A percentile compares a stretch with the other conserved stretches of the same genome.
Evolutionary conservation across 1,284 basidiomycete genomes (phyloP).

Genomic region (Heterobasidion parviporum): DNA sequence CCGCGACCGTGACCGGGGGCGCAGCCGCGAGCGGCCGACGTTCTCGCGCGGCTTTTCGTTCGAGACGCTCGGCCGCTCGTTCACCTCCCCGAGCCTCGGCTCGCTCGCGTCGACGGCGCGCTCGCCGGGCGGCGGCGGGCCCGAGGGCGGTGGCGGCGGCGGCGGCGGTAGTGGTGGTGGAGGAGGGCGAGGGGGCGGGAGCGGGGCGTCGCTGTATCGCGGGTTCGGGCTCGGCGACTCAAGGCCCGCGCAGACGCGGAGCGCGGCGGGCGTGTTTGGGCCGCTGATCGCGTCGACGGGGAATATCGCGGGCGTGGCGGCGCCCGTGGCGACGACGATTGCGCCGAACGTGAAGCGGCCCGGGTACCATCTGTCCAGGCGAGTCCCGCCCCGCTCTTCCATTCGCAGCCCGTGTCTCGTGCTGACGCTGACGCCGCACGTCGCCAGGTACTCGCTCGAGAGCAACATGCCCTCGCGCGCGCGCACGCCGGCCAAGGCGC

Average conservation of each 20-base stretch:
- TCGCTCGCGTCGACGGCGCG: not conserved
- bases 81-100: not conserved
- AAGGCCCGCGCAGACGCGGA: slow-evolving; percentile 42
- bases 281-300: slow-evolving; percentile 68
- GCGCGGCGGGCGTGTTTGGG: slow-evolving; percentile 63
- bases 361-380: slow-evolving; percentile 63
- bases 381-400: slow-evolving; percentile 10
- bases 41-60: not conserved
- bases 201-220: not conserved
- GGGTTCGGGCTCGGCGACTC: slow-evolving; percentile 8
- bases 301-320: slow-evolving; percentile 51
- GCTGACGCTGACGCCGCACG: not conserved
- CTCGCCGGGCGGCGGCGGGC: not conserved
- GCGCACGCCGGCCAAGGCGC: not conserved
- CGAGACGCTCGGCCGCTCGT: not conserved
- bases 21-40: slow-evolving; percentile 1
- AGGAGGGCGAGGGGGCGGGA: no score
- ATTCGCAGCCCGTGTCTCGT: not conserved
- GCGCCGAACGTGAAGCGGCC: slow-evolving; percentile 61
- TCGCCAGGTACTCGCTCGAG: slow-evolving; percentile 19
- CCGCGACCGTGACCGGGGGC: slow-evolving; percentile 5
- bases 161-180: no score
- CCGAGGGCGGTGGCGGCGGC: no score
- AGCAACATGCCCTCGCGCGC: slow-evolving; percentile 6
- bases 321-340: slow-evolving; percentile 45